These are phyloP conservation scores for Aspergillus indologenus DNA, from an alignment of 495 filamentous ascomycete genomes.

Conservation along the genomic window DNA sequence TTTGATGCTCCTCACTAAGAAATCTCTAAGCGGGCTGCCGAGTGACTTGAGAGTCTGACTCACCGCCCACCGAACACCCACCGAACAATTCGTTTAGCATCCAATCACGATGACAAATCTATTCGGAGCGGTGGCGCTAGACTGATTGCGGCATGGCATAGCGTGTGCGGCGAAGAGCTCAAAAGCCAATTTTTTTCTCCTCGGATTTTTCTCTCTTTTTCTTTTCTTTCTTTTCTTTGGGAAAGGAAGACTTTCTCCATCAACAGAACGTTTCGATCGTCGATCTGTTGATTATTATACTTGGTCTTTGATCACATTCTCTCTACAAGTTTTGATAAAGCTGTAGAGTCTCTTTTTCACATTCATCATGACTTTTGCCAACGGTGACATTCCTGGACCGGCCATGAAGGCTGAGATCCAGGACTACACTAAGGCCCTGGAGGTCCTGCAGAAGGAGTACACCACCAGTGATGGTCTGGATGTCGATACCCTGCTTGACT, in stretches of 20 bases:
- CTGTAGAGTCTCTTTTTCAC: slow-evolving; percentile 23
- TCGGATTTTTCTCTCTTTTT: slow-evolving; percentile 44
- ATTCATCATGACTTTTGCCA: slow-evolving; percentile 63
- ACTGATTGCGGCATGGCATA: not conserved
- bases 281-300: slow-evolving; percentile 45
- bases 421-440: slow-evolving; percentile 66
- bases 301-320: slow-evolving; percentile 12
- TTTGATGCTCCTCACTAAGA: not conserved
- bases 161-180: slow-evolving; percentile 21
- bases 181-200: slow-evolving; percentile 38
- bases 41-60: not conserved
- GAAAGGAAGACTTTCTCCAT: slow-evolving; percentile 54
- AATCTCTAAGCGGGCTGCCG: not conserved
- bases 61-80: not conserved
- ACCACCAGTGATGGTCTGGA: slow-evolving; percentile 75
- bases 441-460: slow-evolving; percentile 74
- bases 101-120: not conserved
- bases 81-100: not conserved
- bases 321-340: slow-evolving; percentile 26
- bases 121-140: not conserved
- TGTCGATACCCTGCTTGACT: slow-evolving; percentile 77
- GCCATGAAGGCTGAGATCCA: slow-evolving; percentile 46
- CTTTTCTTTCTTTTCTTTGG: slow-evolving; percentile 53
- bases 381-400: slow-evolving; percentile 53
- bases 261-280: slow-evolving; percentile 46